Evolutionary conservation across 495 filamentous ascomycete genomes (phyloP).

Genomic region (Hypoxylon intermedium): DNA sequence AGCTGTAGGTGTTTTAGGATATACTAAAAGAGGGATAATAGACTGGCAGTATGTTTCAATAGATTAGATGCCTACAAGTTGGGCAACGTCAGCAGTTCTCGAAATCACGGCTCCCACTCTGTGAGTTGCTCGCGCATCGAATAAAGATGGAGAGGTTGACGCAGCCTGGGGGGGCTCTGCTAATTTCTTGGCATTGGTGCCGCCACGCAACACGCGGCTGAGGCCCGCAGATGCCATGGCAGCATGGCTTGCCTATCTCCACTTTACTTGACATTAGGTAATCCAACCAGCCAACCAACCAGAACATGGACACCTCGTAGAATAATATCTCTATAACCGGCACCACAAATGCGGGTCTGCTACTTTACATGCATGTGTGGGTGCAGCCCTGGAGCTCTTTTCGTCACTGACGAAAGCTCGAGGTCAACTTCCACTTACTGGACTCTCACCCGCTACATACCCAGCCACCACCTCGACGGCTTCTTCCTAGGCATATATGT

Average conservation of each 20-base stretch:
- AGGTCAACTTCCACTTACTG: slow-evolving; percentile 8
- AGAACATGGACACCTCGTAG: no score
- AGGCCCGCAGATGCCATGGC: no score
- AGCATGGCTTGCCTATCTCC: background rate
- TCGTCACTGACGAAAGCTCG: slow-evolving; percentile 26
- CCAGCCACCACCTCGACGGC: background rate
- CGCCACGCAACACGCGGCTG: slow-evolving; percentile 36
- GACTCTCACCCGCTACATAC: background rate
- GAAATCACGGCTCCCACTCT: slow-evolving; percentile 15
- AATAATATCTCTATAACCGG: no score
- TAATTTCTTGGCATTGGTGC: slow-evolving; percentile 23
- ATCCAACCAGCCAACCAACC: no score
- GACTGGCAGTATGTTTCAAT: background rate
- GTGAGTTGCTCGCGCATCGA: slow-evolving; percentile 9
- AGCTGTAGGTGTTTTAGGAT: background rate
- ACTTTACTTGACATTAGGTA: background rate
- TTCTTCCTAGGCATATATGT: background rate
- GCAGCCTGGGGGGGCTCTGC: slow-evolving; percentile 30
- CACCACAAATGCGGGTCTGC: no score
- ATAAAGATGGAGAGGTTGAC: slow-evolving; percentile 24
- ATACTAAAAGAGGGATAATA: no score
- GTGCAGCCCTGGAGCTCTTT: no score
- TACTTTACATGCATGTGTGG: no score
- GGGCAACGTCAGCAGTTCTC: slow-evolving; percentile 16
- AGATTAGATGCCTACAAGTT: slow-evolving; percentile 8